phyloP scores from a whole-genome alignment of 176 grass and related monocot species.

The Microstegium vimineum region DNA sequence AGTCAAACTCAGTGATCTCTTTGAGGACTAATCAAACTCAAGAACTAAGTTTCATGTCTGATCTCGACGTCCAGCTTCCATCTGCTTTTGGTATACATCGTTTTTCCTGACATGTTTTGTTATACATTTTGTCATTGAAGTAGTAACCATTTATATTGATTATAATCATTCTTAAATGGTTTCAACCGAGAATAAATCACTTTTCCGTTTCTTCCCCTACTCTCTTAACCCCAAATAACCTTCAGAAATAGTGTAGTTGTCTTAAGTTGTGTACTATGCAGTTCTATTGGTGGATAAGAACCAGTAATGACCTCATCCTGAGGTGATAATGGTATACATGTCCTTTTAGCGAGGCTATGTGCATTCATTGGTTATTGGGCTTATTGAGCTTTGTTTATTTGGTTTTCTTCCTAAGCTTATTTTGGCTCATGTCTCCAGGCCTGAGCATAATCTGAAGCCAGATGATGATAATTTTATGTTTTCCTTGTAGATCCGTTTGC shows the following conservation, averaged over 20 bases:
- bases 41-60: constrained; percentile 60
- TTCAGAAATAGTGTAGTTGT: background rate
- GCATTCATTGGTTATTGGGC: background rate
- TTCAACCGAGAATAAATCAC: background rate
- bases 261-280: background rate
- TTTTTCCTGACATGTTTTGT: background rate
- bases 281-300: background rate
- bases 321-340: background rate
- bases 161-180: background rate
- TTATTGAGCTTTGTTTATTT: background rate
- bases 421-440: background rate
- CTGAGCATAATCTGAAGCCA: background rate
- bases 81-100: constrained; percentile 55
- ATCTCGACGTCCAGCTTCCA: constrained; percentile 41
- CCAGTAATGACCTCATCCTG: background rate
- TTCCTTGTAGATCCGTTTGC: constrained; percentile 50
- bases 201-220: background rate
- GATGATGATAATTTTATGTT: background rate
- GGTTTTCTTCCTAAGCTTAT: background rate
- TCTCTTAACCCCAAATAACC: background rate
- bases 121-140: background rate
- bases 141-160: background rate
- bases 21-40: constrained; percentile 23
- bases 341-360: background rate
- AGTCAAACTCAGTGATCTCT: background rate